These are phyloP conservation scores for Tothia fuscella DNA, from an alignment of 2,329 filamentous ascomycete species.

Conservation along the genomic window DNA sequence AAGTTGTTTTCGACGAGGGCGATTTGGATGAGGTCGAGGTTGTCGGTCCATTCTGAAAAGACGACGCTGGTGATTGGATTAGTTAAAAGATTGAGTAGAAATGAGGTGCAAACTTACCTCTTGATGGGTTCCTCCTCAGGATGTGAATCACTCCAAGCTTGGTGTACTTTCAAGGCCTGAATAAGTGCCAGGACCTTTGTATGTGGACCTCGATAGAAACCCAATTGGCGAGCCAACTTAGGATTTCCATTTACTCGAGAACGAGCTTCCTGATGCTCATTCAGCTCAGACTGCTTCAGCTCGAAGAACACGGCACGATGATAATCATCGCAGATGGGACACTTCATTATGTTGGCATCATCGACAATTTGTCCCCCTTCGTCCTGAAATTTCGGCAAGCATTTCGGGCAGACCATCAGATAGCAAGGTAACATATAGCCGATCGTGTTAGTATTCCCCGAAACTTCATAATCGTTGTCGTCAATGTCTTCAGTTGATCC, in stretches of 20 bases:
- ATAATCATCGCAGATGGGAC: not conserved
- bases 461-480: slow-evolving; percentile 28
- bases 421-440: slow-evolving; percentile 79
- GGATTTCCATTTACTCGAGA: slow-evolving; percentile 28
- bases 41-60: slow-evolving; percentile 92
- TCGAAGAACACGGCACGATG: not conserved
- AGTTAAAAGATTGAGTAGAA: not conserved
- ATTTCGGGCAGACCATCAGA: slow-evolving; percentile 69
- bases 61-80: slow-evolving; percentile 48
- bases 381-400: slow-evolving; percentile 50
- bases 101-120: slow-evolving; percentile 29
- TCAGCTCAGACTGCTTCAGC: slow-evolving; percentile 1
- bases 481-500: slow-evolving; percentile 42
- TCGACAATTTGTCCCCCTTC: slow-evolving; percentile 32
- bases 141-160: slow-evolving; percentile 47
- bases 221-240: slow-evolving; percentile 48
- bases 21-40: slow-evolving; percentile 82
- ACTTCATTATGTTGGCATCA: not conserved
- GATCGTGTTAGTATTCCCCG: slow-evolving; percentile 39
- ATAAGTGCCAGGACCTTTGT: slow-evolving; percentile 83
- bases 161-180: slow-evolving; percentile 51
- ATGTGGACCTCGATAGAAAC: slow-evolving; percentile 70
- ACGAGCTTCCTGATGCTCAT: not conserved
- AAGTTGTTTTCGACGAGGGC: slow-evolving; percentile 60
- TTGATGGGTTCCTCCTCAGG: slow-evolving; percentile 67